A percentile compares a stretch with the other conserved stretches of the same genome.
Conservation (phyloP, 23 red algal genomes). For the Gracilaria gracilis region DNA sequence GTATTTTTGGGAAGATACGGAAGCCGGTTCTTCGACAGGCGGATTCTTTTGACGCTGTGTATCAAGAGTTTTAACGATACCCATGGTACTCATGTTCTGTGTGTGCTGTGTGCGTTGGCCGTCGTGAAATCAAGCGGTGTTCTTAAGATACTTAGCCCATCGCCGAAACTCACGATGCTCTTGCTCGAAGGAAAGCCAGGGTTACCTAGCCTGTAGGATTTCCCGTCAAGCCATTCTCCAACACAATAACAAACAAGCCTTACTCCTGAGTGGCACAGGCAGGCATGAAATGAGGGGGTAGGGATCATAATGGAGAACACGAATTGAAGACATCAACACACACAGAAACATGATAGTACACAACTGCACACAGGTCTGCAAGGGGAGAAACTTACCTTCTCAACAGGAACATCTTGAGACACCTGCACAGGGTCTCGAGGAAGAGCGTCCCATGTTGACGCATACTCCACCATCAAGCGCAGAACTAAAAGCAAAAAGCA, state of each 20-base stretch:
- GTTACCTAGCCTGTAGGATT: too few species aligned
- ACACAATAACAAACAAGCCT: too few species aligned
- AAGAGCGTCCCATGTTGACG: slow-evolving; percentile 19
- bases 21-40: neutral
- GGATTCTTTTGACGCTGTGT: neutral
- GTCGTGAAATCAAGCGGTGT: too few species aligned
- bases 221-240: too few species aligned
- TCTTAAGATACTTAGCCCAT: too few species aligned
- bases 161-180: too few species aligned
- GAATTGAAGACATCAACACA: neutral
- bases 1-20: neutral
- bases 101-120: neutral
- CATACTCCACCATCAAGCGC: slow-evolving; percentile 19
- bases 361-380: neutral
- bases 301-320: too few species aligned
- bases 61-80: too few species aligned
- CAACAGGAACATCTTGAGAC: slow-evolving; percentile 12
- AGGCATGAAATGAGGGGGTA: too few species aligned
- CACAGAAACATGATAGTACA: neutral
- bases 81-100: too few species aligned
- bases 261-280: too few species aligned
- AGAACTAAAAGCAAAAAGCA: neutral
- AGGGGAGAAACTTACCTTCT: neutral
- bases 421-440: neutral
- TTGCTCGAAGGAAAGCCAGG: neutral